phyloP scores from a whole-genome alignment of 768 basidiomycete genomes.

The Boletus sp. region DNA sequence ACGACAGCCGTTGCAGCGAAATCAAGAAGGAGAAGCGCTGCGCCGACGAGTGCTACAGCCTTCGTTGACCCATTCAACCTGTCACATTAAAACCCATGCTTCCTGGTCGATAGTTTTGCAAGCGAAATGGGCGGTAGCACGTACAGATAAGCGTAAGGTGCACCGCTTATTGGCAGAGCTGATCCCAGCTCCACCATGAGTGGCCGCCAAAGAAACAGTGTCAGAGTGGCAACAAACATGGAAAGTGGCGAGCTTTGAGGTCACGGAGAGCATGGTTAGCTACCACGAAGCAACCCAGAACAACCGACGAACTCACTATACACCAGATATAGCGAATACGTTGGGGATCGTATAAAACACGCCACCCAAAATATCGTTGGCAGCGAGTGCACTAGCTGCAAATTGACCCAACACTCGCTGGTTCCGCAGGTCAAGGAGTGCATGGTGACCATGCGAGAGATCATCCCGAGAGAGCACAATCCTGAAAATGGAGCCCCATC shows the following conservation, averaged over 20 bases:
- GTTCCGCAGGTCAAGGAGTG: conserved; percentile 30
- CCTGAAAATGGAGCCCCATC: conserved; percentile 57
- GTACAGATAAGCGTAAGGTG: conserved; percentile 68
- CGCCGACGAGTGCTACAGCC: conserved; percentile 58
- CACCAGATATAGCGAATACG: conserved; percentile 53
- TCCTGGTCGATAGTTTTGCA: not conserved
- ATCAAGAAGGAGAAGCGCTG: conserved; percentile 66
- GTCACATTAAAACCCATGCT: not conserved
- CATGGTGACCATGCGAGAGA: conserved; percentile 30
- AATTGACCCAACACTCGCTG: conserved; percentile 55
- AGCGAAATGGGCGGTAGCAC: conserved; percentile 11
- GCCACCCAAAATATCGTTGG: conserved; percentile 64
- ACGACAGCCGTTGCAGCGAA: conserved; percentile 66
- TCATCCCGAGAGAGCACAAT: conserved; percentile 47
- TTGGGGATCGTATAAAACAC: conserved; percentile 70
- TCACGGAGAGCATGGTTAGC: not conserved
- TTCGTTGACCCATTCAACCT: conserved; percentile 66
- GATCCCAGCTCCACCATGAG: conserved; percentile 71
- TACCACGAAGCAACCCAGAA: not conserved
- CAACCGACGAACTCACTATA: conserved; percentile 49
- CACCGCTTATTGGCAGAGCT: conserved; percentile 65
- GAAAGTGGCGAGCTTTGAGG: conserved; percentile 61
- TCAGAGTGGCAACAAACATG: conserved; percentile 56
- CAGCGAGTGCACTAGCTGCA: conserved; percentile 62
- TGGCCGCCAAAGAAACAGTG: conserved; percentile 69